Conservation (phyloP, 1,139 yeast genomes). For the Casaregolazyma lundiana region DNA sequence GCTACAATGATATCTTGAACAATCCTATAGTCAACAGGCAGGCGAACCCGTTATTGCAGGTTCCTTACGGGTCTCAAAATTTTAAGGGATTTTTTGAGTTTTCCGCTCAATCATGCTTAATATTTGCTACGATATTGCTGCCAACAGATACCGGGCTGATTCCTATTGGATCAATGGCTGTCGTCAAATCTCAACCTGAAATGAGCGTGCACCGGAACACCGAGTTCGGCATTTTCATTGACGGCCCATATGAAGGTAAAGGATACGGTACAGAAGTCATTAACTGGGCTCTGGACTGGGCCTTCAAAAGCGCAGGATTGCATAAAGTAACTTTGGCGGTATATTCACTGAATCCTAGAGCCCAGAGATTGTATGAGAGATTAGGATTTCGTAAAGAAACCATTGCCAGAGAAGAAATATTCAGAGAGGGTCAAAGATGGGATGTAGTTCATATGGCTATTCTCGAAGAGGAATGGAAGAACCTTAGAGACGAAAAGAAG, state of each 20-base stretch:
- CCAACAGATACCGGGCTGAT: neutral
- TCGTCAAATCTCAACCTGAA: neutral
- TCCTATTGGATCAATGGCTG: neutral
- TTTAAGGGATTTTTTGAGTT: neutral
- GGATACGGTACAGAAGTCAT: slow-evolving; percentile 3
- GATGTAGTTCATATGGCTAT: neutral
- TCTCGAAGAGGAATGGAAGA: neutral
- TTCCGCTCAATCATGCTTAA: no score
- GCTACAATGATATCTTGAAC: neutral
- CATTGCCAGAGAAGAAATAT: neutral
- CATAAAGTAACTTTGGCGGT: neutral
- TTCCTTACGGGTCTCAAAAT: neutral
- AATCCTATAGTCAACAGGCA: neutral
- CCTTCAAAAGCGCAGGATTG: neutral
- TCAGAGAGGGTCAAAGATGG: slow-evolving; percentile 1
- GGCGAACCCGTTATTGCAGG: neutral
- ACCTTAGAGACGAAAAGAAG: no score
- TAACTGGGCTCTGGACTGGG: neutral
- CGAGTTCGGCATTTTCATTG: neutral
- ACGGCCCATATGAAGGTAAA: neutral
- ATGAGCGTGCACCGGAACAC: neutral
- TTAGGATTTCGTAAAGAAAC: slow-evolving; percentile 1
- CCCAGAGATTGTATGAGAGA: neutral
- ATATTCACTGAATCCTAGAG: neutral
- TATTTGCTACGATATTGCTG: neutral